A percentile compares a stretch with the other conserved stretches of the same genome.
These are phyloP conservation scores for Fusarium sp. DNA, from an alignment of 2,329 filamentous ascomycete genomes.

Conservation along the genomic window DNA sequence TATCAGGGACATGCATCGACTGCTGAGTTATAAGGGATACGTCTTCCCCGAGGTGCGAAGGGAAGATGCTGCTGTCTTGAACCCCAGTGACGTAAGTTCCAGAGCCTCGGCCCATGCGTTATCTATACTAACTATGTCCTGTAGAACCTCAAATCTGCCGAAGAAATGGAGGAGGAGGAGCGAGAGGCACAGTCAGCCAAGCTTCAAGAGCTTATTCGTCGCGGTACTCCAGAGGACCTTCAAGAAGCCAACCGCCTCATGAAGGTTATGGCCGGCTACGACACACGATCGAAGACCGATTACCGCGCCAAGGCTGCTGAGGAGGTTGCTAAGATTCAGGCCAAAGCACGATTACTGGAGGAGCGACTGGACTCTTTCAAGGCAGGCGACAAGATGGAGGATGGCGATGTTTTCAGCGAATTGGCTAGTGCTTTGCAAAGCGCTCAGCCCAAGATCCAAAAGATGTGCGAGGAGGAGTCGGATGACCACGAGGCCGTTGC, in stretches of 20 bases:
- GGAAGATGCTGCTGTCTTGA: slow-evolving; percentile 95
- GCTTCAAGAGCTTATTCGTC: slow-evolving; percentile 92
- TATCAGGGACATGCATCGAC: slow-evolving; percentile 95
- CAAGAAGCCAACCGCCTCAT: slow-evolving; percentile 98
- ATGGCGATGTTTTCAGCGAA: slow-evolving; percentile 80
- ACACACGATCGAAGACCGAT: slow-evolving; percentile 95
- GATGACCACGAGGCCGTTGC: slow-evolving; percentile 96
- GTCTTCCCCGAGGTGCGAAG: slow-evolving; percentile 90
- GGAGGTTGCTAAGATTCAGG: slow-evolving; percentile 93
- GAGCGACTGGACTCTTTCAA: slow-evolving; percentile 90
- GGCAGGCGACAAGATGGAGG: slow-evolving; percentile 80
- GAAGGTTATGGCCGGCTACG: slow-evolving; percentile 99
- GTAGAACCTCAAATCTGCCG: slow-evolving; percentile 92
- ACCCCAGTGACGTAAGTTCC: slow-evolving; percentile 88
- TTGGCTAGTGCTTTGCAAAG: slow-evolving; percentile 88
- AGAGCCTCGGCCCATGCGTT: not conserved
- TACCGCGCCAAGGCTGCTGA: slow-evolving; percentile 98
- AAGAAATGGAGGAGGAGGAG: slow-evolving; percentile 99
- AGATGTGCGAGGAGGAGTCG: slow-evolving; percentile 99
- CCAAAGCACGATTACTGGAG: slow-evolving; percentile 91
- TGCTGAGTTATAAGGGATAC: slow-evolving; percentile 97
- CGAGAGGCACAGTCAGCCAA: slow-evolving; percentile 96
- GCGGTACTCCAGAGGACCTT: slow-evolving; percentile 90
- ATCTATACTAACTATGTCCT: slow-evolving; percentile 55
- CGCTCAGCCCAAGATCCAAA: slow-evolving; percentile 98